These are phyloP conservation scores for Schwanniomyces etchellsii DNA, from an alignment of 1,139 yeast genomes.

Conservation along the genomic window DNA sequence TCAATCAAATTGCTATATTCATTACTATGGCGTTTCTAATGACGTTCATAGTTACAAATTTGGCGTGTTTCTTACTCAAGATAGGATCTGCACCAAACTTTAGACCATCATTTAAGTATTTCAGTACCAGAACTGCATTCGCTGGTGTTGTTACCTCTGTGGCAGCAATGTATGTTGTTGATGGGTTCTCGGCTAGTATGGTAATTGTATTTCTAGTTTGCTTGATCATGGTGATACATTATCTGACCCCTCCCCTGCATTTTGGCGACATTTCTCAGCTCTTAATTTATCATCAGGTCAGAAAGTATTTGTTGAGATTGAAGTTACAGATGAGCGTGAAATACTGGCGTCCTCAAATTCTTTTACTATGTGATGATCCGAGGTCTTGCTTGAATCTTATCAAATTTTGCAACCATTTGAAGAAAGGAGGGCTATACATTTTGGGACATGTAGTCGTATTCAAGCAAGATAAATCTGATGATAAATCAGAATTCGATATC, in stretches of 20 bases:
- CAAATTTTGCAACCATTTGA: slow-evolving; percentile 88
- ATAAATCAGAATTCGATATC: slow-evolving; percentile 22
- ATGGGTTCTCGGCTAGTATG: slow-evolving; percentile 78
- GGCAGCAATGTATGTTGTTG: slow-evolving; percentile 89
- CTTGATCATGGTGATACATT: slow-evolving; percentile 75
- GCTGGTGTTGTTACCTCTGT: slow-evolving; percentile 66
- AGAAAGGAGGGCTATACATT: slow-evolving; percentile 89
- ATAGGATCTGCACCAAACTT: slow-evolving; percentile 95
- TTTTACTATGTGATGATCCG: slow-evolving; percentile 84
- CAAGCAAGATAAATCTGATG: slow-evolving; percentile 31
- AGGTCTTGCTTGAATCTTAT: slow-evolving; percentile 87
- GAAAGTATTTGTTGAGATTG: slow-evolving; percentile 77
- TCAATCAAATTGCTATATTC: slow-evolving; percentile 89
- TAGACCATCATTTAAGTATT: slow-evolving; percentile 87
- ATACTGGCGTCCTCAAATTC: slow-evolving; percentile 95
- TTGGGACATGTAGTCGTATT: slow-evolving; percentile 84
- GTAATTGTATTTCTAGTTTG: slow-evolving; percentile 62
- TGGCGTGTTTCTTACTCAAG: slow-evolving; percentile 84
- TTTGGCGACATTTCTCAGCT: slow-evolving; percentile 98
- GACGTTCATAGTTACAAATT: slow-evolving; percentile 90
- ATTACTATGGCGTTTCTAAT: slow-evolving; percentile 95
- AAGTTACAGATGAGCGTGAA: slow-evolving; percentile 86
- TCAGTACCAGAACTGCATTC: slow-evolving; percentile 76
- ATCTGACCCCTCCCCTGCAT: slow-evolving; percentile 86
- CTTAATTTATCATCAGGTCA: slow-evolving; percentile 88